Base-by-base conservation (phyloP, 495 filamentous ascomycete genomes). In the Xylaria scruposa region DNA sequence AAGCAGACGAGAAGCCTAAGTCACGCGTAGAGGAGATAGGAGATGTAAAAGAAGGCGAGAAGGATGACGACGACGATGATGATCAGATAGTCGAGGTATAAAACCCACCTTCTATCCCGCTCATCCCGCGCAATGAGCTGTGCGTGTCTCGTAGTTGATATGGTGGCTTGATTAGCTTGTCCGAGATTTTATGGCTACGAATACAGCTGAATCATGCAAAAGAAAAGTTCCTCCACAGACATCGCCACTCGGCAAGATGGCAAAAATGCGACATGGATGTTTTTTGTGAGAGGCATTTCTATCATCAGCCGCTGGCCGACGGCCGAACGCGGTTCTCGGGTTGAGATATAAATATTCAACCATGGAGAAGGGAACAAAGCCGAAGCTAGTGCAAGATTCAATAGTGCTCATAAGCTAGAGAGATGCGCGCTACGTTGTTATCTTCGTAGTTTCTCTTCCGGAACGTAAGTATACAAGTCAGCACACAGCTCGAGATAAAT, bases 21-120 rank as follows among this genome's bases (percentile, higher is more conserved):
- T 67, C 70, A 17, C 73, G 65, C 3, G 59, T 77, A 56, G 46
- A 75, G 65, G 72, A 75, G 60, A 17, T 74, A 56, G 65, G 92
- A 84, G 68, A 92, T 89, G 12, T 79, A 68, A 88, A 93, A 51
- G 58, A 42, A 33, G 60, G 24, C 46, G 59, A 46, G 90, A 76
- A 90, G 92, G 77, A 91, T 86, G 60, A 21, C 0, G 47, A 51
- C 7, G 75, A 78, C 10, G 75, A 78, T 38, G 78, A 77, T 10
- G 75, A 78, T 19, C 73, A 78, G 76, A 81, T 86, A 66, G 79
- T 84, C 17, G 84, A 85, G 73, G 80, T 86, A 19, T 86, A 83
- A 68, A 71, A 68, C n/a, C 15, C 53, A 47, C 44, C 67, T 17
- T 21, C 49, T 38, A 51, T 38, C 15, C 63, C 12, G 29, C 5